These are phyloP conservation scores for Euphorbia peplus DNA, from an alignment of 345 rosid species.

Conservation along the genomic window DNA sequence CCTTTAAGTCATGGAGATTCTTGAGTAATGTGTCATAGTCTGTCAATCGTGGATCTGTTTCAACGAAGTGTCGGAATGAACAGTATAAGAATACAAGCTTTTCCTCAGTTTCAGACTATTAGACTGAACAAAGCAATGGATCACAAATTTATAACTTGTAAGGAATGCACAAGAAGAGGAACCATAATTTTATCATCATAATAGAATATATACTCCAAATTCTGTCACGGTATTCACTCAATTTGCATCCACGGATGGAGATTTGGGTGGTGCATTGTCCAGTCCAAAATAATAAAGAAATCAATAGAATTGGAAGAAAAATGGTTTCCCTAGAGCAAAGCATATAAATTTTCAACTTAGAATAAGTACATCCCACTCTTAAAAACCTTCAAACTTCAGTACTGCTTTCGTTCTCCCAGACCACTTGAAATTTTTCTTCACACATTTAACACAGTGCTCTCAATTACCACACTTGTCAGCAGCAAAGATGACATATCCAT, in stretches of 20 bases:
- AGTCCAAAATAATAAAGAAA: background rate
- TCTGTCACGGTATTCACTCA: background rate
- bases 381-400: background rate
- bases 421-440: background rate
- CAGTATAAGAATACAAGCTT: conserved; percentile 10
- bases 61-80: conserved; percentile 16
- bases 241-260: background rate
- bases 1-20: conserved; percentile 76
- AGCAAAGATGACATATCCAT: background rate
- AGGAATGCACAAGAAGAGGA: background rate
- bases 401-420: background rate
- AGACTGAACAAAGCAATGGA: background rate
- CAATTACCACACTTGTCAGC: background rate
- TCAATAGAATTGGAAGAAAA: background rate
- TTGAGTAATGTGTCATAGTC: conserved; percentile 86
- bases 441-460: background rate
- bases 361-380: background rate
- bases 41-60: conserved; percentile 91
- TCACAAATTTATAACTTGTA: conserved; percentile 8
- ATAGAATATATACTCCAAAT: background rate
- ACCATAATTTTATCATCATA: too few species aligned
- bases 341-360: background rate
- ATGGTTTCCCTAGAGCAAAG: background rate
- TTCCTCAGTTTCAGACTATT: conserved; percentile 9
- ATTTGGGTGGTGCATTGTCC: background rate